Base-by-base conservation (phyloP, 2,329 filamentous ascomycete species). In the Diaporthe sp. region DNA sequence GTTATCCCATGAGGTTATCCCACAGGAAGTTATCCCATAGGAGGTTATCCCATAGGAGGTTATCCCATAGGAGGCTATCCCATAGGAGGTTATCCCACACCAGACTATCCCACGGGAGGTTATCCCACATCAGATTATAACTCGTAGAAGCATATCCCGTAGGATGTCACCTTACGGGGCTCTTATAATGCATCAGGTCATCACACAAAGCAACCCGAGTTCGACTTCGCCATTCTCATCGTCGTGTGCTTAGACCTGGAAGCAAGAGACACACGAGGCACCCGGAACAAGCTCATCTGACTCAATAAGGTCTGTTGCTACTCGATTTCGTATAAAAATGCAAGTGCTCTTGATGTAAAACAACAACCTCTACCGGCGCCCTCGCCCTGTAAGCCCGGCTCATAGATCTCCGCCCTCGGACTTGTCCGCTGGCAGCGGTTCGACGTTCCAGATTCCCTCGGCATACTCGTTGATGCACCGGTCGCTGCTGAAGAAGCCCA, bases 401-500 rank as follows among this genome's bases (percentile, higher is more conserved):
- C 65, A 78, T 39, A 78, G 57, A 67, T 78, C 77, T 17, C 70
- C 75, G n/a, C 75, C 78, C 9, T 31, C 58, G 25, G 34, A 68
- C 39, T 85, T 81, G 58, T 87, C 85, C 42, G 86, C 86, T 46
- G 85, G 85, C 73, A 97, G 84, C 39, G 96, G 96, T 88, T 98
- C 96, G 53, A 98, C 88, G 82, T 98, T 98, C 97, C 97, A 99
- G 83, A 99, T 77, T 25, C 90, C 92, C 84, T 99, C 96, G 0
- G 97, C 97, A 86, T 99, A 99, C 88, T 98, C 96, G 81, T 96
- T 95, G 84, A 98, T 98, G 86, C 96, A 98, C 53, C 96, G 91
- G 84, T 98, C 96, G 78, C 94, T 96, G 79, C 92, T 96, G 88
- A 98, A 98, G 91, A 98, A 98, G 51, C 96, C 97, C 97, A 99